Base-by-base conservation (phyloP, 148 eudicot species). In the Rhododendron williamsianum region DNA sequence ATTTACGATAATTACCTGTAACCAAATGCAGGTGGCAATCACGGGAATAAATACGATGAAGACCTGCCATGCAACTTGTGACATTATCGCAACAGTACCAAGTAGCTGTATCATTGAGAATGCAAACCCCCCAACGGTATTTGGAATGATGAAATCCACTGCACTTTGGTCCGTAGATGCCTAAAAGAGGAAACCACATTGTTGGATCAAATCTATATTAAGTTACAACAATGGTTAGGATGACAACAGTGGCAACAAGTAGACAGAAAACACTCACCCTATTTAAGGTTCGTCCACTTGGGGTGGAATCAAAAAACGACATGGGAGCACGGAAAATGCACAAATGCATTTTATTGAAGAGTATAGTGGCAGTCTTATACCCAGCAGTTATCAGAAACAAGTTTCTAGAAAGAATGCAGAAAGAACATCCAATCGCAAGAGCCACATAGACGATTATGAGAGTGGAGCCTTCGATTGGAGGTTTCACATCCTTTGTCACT, bases 261-360 rank as follows among this genome's bases (percentile, higher is more conserved):
- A 85, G 48, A 73, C 27, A 11, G 60, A 2, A 88, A 45, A 41
- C 45, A 82, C 36, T 10, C 83, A 91, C 95, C 87, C 95, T 89
- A 46, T 89, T 93, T 49, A 93, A 86, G 88, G 87, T 90, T 78
- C 95, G 83, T 4, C 93, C 93, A 51, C 92, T 91, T 78, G 95
- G 95, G 60, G 95, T 91, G 71, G 93, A 79, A 83, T 93, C 94
- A 85, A 93, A 93, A 87, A 91, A 93, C 3, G 93, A 91, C 93
- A 93, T 93, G 7, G 93, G 93, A 83, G 94, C 93, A 48, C 94
- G 93, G 78, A 92, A 92, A 60, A 92, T 87, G 84, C 90, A 87
- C 4, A 46, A 76, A 88, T 91, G 92, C 93, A 92, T 92, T 87
- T 91, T 92, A 48, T 85, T 89, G 84, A 92, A 92, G 81, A 92